Conservation (phyloP, 352 stramenopile species). For the Phytophthora pistaciae region DNA sequence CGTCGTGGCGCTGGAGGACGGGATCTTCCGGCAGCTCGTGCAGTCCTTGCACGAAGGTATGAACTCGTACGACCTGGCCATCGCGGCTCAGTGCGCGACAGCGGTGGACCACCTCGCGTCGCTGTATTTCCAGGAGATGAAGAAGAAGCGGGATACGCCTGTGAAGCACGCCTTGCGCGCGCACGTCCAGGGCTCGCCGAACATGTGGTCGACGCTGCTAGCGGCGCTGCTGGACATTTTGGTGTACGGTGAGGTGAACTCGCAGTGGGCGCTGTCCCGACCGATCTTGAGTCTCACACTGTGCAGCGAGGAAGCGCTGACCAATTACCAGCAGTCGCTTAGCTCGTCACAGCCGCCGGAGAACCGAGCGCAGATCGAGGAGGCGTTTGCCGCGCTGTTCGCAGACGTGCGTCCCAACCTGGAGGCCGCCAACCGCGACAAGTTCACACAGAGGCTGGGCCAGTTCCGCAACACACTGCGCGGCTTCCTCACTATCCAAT, state of each 20-base stretch:
- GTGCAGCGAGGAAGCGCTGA: conserved; percentile 93
- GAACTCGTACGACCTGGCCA: conserved; percentile 92
- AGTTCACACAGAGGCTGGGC: conserved; percentile 98
- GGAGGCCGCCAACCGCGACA: conserved; percentile 97
- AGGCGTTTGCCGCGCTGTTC: conserved; percentile 97
- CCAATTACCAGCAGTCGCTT: conserved; percentile 96
- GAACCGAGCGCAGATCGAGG: conserved; percentile 95
- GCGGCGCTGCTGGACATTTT: conserved; percentile 97
- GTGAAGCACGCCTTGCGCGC: conserved; percentile 93
- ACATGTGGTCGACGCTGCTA: conserved; percentile 90
- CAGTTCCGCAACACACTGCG: conserved; percentile 96
- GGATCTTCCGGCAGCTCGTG: conserved; percentile 97
- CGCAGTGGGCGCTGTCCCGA: conserved; percentile 98
- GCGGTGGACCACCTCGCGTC: conserved; percentile 95
- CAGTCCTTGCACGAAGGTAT: conserved; percentile 93
- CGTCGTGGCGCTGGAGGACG: conserved; percentile 93
- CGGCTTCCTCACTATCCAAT: conserved; percentile 94
- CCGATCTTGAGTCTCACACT: conserved; percentile 98
- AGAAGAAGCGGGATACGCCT: conserved; percentile 96
- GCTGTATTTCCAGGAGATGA: conserved; percentile 97
- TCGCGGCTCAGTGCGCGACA: conserved; percentile 96
- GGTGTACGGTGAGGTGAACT: conserved; percentile 96
- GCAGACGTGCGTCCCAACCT: conserved; percentile 96
- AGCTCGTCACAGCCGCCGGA: conserved; percentile 93
- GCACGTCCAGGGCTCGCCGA: conserved; percentile 93